A percentile compares a stretch with the other conserved stretches of the same genome.
Conservation (phyloP, 2,329 filamentous ascomycete species). For the Pseudogymnoascus sp. region DNA sequence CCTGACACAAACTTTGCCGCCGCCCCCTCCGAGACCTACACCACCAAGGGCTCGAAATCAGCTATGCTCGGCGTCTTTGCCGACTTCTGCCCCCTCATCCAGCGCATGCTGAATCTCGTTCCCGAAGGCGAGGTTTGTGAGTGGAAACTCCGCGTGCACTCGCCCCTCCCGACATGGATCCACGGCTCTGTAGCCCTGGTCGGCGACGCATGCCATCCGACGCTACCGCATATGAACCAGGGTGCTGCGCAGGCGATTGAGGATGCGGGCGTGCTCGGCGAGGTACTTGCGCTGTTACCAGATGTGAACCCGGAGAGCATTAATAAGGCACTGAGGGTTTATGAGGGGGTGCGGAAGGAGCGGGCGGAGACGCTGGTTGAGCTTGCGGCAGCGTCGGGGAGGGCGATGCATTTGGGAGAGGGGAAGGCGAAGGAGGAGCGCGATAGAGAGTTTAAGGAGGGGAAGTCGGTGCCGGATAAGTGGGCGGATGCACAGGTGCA, state of each 20-base stretch:
- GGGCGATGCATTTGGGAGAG: slow-evolving; percentile 50
- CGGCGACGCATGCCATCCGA: slow-evolving; percentile 60
- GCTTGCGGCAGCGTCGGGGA: slow-evolving; percentile 40
- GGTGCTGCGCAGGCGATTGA: slow-evolving; percentile 62
- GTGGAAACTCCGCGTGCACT: slow-evolving; percentile 54
- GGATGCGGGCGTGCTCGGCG: slow-evolving; percentile 53
- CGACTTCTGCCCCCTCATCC: slow-evolving; percentile 52
- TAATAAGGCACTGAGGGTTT: slow-evolving; percentile 43
- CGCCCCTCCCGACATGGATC: slow-evolving; percentile 48
- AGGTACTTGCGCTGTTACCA: slow-evolving; percentile 38
- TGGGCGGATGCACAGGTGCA: slow-evolving; percentile 65
- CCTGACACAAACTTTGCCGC: slow-evolving; percentile 52
- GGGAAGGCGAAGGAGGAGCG: slow-evolving; percentile 51
- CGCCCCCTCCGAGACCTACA: slow-evolving; percentile 52
- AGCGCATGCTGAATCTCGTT: slow-evolving; percentile 50
- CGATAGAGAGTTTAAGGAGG: slow-evolving; percentile 46
- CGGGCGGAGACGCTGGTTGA: slow-evolving; percentile 45
- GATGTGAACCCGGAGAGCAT: slow-evolving; percentile 32
- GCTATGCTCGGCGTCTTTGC: slow-evolving; percentile 53
- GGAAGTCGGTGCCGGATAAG: slow-evolving; percentile 49
- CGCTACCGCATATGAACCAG: slow-evolving; percentile 58
- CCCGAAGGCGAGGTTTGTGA: slow-evolving; percentile 56
- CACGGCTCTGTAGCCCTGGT: slow-evolving; percentile 48
- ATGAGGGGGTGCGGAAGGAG: slow-evolving; percentile 48
- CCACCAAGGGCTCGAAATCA: slow-evolving; percentile 51